Percentiles rank a stretch among this genome's conserved stretches.
These are phyloP conservation scores for Aspergillus pseudoviridinutans DNA, from an alignment of 2,329 filamentous ascomycete species.

Conservation along the genomic window DNA sequence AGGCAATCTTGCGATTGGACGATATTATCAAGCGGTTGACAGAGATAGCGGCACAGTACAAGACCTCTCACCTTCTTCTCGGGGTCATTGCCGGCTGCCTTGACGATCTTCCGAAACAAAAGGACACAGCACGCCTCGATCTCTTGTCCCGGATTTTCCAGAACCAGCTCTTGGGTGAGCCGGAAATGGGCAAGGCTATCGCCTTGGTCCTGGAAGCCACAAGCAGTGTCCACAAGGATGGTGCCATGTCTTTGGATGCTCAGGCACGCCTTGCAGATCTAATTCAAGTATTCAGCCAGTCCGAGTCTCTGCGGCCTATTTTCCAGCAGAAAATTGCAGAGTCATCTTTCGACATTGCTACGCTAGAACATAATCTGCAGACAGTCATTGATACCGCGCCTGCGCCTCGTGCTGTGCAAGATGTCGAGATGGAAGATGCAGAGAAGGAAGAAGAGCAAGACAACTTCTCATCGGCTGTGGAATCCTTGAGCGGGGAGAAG, in stretches of 20 bases:
- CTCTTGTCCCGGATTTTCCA: constrained; percentile 38
- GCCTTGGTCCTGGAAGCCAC: constrained; percentile 31
- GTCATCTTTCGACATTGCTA: constrained; percentile 67
- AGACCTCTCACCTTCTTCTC: constrained; percentile 32
- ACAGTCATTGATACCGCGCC: constrained; percentile 60
- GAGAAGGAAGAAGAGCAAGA: constrained; percentile 25
- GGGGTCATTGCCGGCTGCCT: constrained; percentile 35
- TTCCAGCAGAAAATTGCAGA: constrained; percentile 65
- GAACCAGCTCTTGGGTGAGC: constrained; percentile 26
- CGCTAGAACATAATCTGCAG: constrained; percentile 70
- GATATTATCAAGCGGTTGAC: constrained; percentile 30
- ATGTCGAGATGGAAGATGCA: constrained; percentile 49
- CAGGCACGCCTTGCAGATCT: constrained; percentile 63
- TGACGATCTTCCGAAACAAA: constrained; percentile 28
- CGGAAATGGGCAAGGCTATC: constrained; percentile 30
- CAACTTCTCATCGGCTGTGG: constrained; percentile 29
- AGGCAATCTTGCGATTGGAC: constrained; percentile 39
- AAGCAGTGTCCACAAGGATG: constrained; percentile 46
- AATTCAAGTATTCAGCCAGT: constrained; percentile 63
- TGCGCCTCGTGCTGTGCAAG: constrained; percentile 48
- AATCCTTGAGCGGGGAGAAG: constrained; percentile 27
- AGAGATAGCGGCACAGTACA: constrained; percentile 32
- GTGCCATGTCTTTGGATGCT: constrained; percentile 39
- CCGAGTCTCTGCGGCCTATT: constrained; percentile 57
- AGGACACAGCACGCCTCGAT: constrained; percentile 43